A percentile compares a stretch with the other conserved stretches of the same genome.
These are phyloP conservation scores for Sugiyamaella boreocaroliniensis DNA, from an alignment of 805 yeast genomes.

Conservation along the genomic window DNA sequence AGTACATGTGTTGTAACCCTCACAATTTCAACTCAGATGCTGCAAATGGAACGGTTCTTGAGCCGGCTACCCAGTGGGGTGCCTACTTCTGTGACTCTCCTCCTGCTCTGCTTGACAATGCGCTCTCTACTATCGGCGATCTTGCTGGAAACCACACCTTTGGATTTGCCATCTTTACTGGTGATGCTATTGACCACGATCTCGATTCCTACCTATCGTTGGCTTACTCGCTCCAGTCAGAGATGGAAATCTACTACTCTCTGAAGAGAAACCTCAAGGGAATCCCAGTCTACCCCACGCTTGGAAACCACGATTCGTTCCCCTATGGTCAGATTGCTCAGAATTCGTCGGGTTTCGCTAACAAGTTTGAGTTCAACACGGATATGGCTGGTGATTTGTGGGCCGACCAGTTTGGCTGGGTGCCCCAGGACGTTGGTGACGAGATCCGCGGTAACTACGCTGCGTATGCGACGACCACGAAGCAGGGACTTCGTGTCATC, in stretches of 20 bases:
- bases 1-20: slow-evolving; percentile 53
- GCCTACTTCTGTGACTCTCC: slow-evolving; percentile 65
- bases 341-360: slow-evolving; percentile 37
- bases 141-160: slow-evolving; percentile 26
- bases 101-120: slow-evolving; percentile 50
- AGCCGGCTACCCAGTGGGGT: slow-evolving; percentile 56
- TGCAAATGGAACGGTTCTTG: slow-evolving; percentile 30
- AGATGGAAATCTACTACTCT: slow-evolving; percentile 43
- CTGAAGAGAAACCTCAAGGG: slow-evolving; percentile 45
- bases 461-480: slow-evolving; percentile 52
- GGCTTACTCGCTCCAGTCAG: slow-evolving; percentile 46
- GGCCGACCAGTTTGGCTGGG: slow-evolving; percentile 41
- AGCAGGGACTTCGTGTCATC: slow-evolving; percentile 52
- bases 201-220: slow-evolving; percentile 39
- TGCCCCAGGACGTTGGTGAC: slow-evolving; percentile 30
- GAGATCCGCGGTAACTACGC: slow-evolving; percentile 47
- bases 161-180: slow-evolving; percentile 66
- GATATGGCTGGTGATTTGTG: slow-evolving; percentile 45
- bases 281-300: slow-evolving; percentile 52
- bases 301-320: slow-evolving; percentile 69
- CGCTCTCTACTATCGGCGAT: slow-evolving; percentile 41
- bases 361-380: slow-evolving; percentile 40
- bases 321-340: slow-evolving; percentile 69
- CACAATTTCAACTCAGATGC: slow-evolving; percentile 29
- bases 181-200: slow-evolving; percentile 67